These are phyloP conservation scores for Diplotaxis tenuifolia DNA, from an alignment of 345 rosid species.

Conservation along the genomic window DNA sequence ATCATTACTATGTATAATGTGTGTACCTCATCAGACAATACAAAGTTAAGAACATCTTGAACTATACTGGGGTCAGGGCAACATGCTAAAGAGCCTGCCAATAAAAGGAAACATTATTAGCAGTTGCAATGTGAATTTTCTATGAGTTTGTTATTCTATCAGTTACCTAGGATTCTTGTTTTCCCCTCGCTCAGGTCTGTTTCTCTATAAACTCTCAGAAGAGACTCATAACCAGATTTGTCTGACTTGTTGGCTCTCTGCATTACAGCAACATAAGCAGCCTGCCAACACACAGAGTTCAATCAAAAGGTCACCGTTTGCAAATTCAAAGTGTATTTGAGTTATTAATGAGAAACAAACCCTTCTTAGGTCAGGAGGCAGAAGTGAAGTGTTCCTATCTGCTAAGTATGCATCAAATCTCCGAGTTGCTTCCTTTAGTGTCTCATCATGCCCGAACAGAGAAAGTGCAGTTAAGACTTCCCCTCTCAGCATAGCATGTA, in stretches of 20 bases:
- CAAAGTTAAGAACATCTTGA: constrained; percentile 71
- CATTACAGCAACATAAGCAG: constrained; percentile 89
- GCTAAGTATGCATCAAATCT: constrained; percentile 74
- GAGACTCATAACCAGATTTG: constrained; percentile 72
- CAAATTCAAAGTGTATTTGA: not conserved
- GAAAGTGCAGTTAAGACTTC: constrained; percentile 84
- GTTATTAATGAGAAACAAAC: constrained; percentile 39
- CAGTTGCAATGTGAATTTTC: not conserved
- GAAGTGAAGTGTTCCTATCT: constrained; percentile 75
- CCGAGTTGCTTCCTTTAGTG: constrained; percentile 60
- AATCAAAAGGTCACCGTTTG: not conserved
- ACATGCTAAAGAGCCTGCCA: constrained; percentile 68
- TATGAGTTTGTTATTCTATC: not conserved
- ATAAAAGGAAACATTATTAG: not conserved
- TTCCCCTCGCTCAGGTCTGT: constrained; percentile 96
- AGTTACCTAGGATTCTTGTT: constrained; percentile 79
- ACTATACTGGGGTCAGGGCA: constrained; percentile 62
- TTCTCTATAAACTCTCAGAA: constrained; percentile 79
- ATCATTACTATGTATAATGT: not conserved
- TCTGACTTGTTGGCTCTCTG: constrained; percentile 57
- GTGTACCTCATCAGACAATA: constrained; percentile 73
- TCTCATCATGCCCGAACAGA: constrained; percentile 62
- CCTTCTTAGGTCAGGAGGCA: constrained; percentile 86
- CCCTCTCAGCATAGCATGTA: constrained; percentile 92
- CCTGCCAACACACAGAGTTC: constrained; percentile 46